phyloP scores from a whole-genome alignment of 2,329 filamentous ascomycete species.

The Fusarium liriodendri region DNA sequence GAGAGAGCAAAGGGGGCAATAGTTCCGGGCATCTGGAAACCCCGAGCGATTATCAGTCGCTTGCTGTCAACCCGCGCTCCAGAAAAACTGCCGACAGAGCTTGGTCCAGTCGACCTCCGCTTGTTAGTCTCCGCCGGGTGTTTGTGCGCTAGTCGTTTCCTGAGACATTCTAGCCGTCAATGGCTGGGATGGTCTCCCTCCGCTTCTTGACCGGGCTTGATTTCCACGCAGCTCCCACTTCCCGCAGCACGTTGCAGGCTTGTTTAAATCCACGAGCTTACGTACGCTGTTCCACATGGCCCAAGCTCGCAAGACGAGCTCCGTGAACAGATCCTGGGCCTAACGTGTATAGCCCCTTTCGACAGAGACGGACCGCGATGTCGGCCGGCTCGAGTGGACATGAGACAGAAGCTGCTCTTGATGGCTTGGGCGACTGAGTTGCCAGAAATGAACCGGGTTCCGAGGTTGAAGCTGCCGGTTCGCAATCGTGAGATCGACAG shows the following conservation, averaged over 20 bases:
- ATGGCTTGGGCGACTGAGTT: not conserved
- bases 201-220: slow-evolving; percentile 22
- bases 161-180: slow-evolving; percentile 44
- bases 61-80: slow-evolving; percentile 3
- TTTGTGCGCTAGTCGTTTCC: slow-evolving; percentile 42
- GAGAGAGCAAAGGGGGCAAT: not conserved
- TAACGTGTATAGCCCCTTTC: slow-evolving; percentile 13
- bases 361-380: not conserved
- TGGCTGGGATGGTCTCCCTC: slow-evolving; percentile 33
- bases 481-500: slow-evolving; percentile 8
- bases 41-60: not conserved
- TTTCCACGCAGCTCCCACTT: slow-evolving; percentile 34
- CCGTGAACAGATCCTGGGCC: slow-evolving; percentile 15
- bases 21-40: slow-evolving; percentile 10
- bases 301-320: slow-evolving; percentile 27
- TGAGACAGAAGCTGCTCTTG: not conserved
- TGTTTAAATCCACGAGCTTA: slow-evolving; percentile 33
- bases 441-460: not conserved
- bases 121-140: slow-evolving; percentile 23
- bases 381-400: not conserved
- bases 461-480: not conserved
- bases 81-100: slow-evolving; percentile 31
- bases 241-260: slow-evolving; percentile 25
- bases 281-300: slow-evolving; percentile 41
- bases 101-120: slow-evolving; percentile 24